Evolutionary conservation across 2,329 filamentous ascomycete species (phyloP), one percentile per base, ranked within the genome.

Genomic region (Alternaria metachromatica): DNA sequence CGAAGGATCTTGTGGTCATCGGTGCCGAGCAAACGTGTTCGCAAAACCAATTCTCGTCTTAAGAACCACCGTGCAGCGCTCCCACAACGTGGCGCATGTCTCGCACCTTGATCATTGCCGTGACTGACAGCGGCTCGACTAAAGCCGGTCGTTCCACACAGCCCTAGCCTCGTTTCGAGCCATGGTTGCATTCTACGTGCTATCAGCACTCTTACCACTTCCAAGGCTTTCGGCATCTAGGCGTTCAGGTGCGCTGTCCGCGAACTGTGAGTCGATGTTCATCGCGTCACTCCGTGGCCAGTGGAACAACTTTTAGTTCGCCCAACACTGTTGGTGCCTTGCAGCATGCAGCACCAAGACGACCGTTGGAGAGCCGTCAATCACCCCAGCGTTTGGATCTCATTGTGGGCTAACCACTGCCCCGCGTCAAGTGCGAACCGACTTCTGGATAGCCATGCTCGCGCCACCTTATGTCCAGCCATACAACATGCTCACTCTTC

Each of bases 361-460:
- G 21, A n/a, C 20, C 56, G n/a, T 53, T 58, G 55, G 48, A 21
- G 30, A 44, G n/a, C 48, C 60, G 48, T 53, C 53, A 41, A 48
- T 20, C 18, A 11, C n/a, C 5, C n/a, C 58, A 54, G n/a, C 18
- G 18, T 57, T 18, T 30, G 30, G 37, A 33, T 30, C 13, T n/a
- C 53, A 21, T 45, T 44, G 18, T 56, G 44, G 51, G 21, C 30
- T 11, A 55, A 37, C 30, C 12, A 23, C 33, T 57, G 45, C 45
- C 33, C 25, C n/a, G 33, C 30, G 20, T 51, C 5, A 26, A 21
- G 4, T 43, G 45, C 45, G 53, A 57, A 49, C 58, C 58, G n/a
- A 43, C 44, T 51, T 49, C 12, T 30, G 25, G 6, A n/a, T 23
- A 60, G 37, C 28, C 41, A 51, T 23, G 23, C 6, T 20, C 4